Evolutionary conservation across 2,329 filamentous ascomycete species (phyloP).

Genomic region (Penicillium vulpinum): DNA sequence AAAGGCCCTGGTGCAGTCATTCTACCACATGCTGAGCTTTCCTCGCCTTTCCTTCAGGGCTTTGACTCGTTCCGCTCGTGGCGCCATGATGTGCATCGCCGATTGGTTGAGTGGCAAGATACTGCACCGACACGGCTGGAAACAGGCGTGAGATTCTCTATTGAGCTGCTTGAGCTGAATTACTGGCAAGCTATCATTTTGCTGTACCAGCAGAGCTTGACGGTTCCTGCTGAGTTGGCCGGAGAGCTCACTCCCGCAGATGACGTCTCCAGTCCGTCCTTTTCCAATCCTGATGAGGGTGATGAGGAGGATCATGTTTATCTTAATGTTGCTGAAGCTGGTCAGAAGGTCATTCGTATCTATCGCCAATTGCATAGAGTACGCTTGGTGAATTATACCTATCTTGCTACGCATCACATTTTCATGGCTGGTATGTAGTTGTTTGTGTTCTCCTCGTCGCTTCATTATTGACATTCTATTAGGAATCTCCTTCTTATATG

Average conservation of each 20-base stretch:
- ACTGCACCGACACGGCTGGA: slow-evolving; percentile 73
- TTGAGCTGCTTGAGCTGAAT: slow-evolving; percentile 88
- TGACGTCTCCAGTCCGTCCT: slow-evolving; percentile 58
- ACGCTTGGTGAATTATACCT: slow-evolving; percentile 92
- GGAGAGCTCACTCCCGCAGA: slow-evolving; percentile 67
- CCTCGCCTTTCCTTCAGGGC: slow-evolving; percentile 79
- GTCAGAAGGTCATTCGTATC: slow-evolving; percentile 85
- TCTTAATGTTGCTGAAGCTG: slow-evolving; percentile 90
- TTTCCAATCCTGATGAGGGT: slow-evolving; percentile 46
- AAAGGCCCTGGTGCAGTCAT: slow-evolving; percentile 64
- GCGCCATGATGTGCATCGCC: slow-evolving; percentile 81
- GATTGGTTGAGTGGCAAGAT: slow-evolving; percentile 83
- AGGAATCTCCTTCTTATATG: slow-evolving; percentile 89
- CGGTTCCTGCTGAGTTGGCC: slow-evolving; percentile 80
- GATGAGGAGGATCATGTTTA: slow-evolving; percentile 87
- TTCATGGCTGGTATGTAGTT: slow-evolving; percentile 80
- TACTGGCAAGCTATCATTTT: slow-evolving; percentile 98
- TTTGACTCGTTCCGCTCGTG: slow-evolving; percentile 86
- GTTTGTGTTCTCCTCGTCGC: not conserved
- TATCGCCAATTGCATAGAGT: slow-evolving; percentile 87
- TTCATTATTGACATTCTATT: slow-evolving; percentile 14
- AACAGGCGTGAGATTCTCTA: slow-evolving; percentile 84
- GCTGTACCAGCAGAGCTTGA: slow-evolving; percentile 87
- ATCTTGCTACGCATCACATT: slow-evolving; percentile 89
- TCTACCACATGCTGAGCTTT: slow-evolving; percentile 74